Conservation (phyloP, 495 filamentous ascomycete species). For the Penicillium herquei region DNA sequence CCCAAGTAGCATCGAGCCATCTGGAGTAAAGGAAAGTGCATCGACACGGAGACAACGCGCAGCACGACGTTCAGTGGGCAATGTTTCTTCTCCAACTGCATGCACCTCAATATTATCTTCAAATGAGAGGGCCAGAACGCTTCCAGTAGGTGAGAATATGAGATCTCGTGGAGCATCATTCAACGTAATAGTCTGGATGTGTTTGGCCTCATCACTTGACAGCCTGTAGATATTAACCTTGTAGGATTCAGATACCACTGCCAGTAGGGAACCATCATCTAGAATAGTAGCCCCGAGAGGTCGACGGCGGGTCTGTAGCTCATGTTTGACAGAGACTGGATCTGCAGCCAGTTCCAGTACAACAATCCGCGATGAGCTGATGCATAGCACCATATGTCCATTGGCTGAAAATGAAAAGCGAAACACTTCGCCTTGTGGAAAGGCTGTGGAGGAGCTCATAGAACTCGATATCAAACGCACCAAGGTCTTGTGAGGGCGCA, state of each 20-base stretch:
- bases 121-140: slow-evolving; percentile 83
- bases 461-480: slow-evolving; percentile 80
- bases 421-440: slow-evolving; percentile 81
- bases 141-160: slow-evolving; percentile 74
- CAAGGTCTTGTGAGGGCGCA: slow-evolving; percentile 66
- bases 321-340: slow-evolving; percentile 62
- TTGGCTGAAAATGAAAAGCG: slow-evolving; percentile 76
- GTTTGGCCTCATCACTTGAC: slow-evolving; percentile 56
- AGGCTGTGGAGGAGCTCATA: slow-evolving; percentile 75
- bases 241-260: slow-evolving; percentile 77
- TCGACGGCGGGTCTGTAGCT: slow-evolving; percentile 75
- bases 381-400: slow-evolving; percentile 71
- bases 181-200: slow-evolving; percentile 66
- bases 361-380: slow-evolving; percentile 84
- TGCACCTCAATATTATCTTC: slow-evolving; percentile 84
- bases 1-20: slow-evolving; percentile 82
- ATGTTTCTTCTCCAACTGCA: slow-evolving; percentile 60
- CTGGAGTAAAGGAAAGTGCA: slow-evolving; percentile 74
- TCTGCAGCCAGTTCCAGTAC: slow-evolving; percentile 64
- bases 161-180: slow-evolving; percentile 76
- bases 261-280: slow-evolving; percentile 74
- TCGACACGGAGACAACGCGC: slow-evolving; percentile 83
- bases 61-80: slow-evolving; percentile 67
- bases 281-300: slow-evolving; percentile 76
- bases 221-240: slow-evolving; percentile 81